Percentiles rank a stretch among this genome's conserved stretches.
phyloP scores from a whole-genome alignment of 345 rosid genomes.

The Syzygium aqueum region DNA sequence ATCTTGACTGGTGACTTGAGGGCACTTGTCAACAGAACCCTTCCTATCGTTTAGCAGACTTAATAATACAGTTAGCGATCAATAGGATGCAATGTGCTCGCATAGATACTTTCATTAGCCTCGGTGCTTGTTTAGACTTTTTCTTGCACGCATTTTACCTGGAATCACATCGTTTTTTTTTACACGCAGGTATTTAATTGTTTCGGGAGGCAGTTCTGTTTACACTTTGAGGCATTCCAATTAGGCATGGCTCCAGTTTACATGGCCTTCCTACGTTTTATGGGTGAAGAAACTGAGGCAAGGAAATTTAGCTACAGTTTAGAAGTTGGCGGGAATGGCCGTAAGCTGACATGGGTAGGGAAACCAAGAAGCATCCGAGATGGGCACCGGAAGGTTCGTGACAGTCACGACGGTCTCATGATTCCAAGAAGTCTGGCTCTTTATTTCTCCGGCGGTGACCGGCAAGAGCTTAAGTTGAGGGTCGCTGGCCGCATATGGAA shows the following conservation, averaged over 20 bases:
- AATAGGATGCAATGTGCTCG: background rate
- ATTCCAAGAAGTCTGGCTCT: conserved; percentile 79
- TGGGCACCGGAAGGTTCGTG: conserved; percentile 82
- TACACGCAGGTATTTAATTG: conserved; percentile 68
- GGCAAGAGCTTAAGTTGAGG: conserved; percentile 74
- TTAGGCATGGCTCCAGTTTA: conserved; percentile 75
- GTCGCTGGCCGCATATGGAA: conserved; percentile 87
- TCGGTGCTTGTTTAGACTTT: background rate
- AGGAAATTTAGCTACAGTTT: conserved; percentile 73
- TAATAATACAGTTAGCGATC: background rate
- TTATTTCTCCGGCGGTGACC: conserved; percentile 74
- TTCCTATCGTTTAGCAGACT: background rate
- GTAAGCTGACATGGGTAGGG: conserved; percentile 79
- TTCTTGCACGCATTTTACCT: background rate
- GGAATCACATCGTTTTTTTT: background rate
- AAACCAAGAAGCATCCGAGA: conserved; percentile 82
- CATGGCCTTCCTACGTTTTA: conserved; percentile 84
- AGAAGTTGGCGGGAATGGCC: conserved; percentile 74
- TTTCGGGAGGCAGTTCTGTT: conserved; percentile 85
- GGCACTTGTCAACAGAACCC: background rate
- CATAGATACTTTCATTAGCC: background rate
- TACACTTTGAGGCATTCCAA: conserved; percentile 94
- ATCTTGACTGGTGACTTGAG: background rate
- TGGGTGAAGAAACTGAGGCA: conserved; percentile 91
- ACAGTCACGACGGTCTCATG: conserved; percentile 78